These are phyloP conservation scores for Calycina herbarum DNA, from an alignment of 2,329 filamentous ascomycete species.

Conservation along the genomic window DNA sequence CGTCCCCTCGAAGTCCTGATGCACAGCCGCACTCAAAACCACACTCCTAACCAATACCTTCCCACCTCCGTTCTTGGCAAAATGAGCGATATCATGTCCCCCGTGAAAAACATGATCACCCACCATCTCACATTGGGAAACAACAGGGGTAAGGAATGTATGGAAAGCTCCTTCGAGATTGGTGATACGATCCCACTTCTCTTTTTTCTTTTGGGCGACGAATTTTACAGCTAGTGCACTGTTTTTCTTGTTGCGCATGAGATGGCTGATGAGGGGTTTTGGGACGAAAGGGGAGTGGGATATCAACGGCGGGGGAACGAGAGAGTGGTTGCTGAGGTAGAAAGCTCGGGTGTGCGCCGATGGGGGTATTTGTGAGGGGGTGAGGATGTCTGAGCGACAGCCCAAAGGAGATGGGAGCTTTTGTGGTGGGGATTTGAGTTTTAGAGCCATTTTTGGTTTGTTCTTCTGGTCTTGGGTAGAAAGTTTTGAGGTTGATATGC, in stretches of 20 bases:
- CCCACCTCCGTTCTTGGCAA: conserved; percentile 13
- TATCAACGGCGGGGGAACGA: conserved; percentile 27
- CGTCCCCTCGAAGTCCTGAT: conserved; percentile 32
- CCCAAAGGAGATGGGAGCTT: neutral
- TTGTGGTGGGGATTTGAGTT: conserved; percentile 4
- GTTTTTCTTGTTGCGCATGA: conserved; percentile 31
- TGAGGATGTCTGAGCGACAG: conserved; percentile 16
- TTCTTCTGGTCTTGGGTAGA: neutral
- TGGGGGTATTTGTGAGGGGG: conserved; percentile 16
- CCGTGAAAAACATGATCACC: conserved; percentile 31
- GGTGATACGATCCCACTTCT: conserved; percentile 24
- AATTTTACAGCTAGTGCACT: conserved; percentile 29
- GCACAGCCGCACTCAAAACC: conserved; percentile 30
- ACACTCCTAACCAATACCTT: conserved; percentile 23
- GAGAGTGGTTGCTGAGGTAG: conserved; percentile 18
- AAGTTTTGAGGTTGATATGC: neutral
- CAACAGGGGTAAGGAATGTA: conserved; percentile 31
- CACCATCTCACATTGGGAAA: conserved; percentile 25
- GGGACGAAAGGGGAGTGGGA: conserved; percentile 28
- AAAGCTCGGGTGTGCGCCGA: conserved; percentile 13
- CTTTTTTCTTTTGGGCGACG: neutral
- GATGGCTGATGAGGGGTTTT: conserved; percentile 14
- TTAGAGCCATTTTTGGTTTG: neutral
- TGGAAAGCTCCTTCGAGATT: conserved; percentile 34
- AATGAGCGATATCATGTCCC: conserved; percentile 25